These are phyloP conservation scores for Yamadazyma sp. DNA, from an alignment of 805 yeast genomes.

Conservation along the genomic window DNA sequence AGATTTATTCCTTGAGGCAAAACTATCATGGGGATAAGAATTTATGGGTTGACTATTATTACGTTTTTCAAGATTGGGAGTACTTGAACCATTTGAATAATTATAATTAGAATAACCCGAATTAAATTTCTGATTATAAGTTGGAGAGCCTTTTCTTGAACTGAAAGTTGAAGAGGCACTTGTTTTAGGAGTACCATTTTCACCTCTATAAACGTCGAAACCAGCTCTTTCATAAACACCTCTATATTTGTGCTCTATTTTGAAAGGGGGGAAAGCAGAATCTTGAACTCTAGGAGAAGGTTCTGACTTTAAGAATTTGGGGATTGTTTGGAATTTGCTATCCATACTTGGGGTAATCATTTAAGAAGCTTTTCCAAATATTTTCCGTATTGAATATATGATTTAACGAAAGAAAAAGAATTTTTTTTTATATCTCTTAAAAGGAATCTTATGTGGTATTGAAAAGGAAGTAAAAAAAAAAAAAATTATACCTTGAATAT, in stretches of 20 bases:
- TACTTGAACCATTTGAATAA: neutral
- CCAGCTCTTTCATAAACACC: slow-evolving; percentile 84
- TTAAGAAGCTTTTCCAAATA: too few species aligned
- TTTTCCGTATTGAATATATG: too few species aligned
- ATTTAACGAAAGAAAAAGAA: too few species aligned
- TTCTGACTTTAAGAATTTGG: slow-evolving; percentile 19
- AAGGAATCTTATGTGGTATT: too few species aligned
- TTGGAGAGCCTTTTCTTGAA: too few species aligned
- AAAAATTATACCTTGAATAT: too few species aligned
- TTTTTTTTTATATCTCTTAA: too few species aligned
- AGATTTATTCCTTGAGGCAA: slow-evolving; percentile 2
- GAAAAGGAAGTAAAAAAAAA: too few species aligned
- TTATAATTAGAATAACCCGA: neutral
- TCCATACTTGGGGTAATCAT: too few species aligned
- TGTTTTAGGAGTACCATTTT: slow-evolving; percentile 8
- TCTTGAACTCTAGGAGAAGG: slow-evolving; percentile 27
- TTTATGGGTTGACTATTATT: slow-evolving; percentile 1
- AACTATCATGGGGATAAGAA: neutral
- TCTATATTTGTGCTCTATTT: slow-evolving; percentile 55
- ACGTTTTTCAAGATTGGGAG: neutral
- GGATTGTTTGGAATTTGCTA: slow-evolving; percentile 11
- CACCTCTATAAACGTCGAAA: slow-evolving; percentile 47
- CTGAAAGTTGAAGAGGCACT: neutral
- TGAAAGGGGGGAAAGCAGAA: slow-evolving; percentile 69
- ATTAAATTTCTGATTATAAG: neutral